Conservation (phyloP, 78 protist genomes). For the Paratrimastix pyriformis region DNA sequence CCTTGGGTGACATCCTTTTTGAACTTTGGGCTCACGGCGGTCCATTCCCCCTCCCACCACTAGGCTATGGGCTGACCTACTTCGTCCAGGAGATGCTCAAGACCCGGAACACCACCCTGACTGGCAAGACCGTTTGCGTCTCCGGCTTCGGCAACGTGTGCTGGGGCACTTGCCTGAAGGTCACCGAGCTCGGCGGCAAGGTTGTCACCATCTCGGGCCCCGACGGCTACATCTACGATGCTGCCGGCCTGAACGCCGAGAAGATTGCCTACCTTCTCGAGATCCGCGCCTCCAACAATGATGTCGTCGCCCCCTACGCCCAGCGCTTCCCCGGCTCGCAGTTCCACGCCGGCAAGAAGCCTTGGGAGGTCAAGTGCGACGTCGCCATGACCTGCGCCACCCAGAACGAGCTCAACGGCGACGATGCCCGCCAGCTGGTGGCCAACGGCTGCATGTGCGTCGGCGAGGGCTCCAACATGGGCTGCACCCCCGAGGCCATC, state of each 20-base stretch:
- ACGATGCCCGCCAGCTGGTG: conserved; percentile 36
- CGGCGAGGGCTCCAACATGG: conserved; percentile 67
- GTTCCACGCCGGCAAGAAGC: conserved; percentile 16
- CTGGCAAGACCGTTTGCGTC: conserved; percentile 27
- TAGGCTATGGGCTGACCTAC: conserved; percentile 65
- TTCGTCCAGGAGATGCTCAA: conserved; percentile 12
- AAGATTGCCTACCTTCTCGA: conserved; percentile 22
- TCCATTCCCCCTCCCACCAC: no score
- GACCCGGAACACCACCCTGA: neutral
- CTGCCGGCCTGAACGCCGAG: conserved; percentile 37
- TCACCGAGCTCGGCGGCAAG: conserved; percentile 34
- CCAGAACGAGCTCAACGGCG: conserved; percentile 56
- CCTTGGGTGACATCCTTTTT: no score
- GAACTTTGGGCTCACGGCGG: no score
- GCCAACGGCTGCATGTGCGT: conserved; percentile 27
- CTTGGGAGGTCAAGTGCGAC: conserved; percentile 40
- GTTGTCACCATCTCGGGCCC: conserved; percentile 44
- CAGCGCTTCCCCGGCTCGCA: neutral
- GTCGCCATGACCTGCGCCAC: conserved; percentile 64
- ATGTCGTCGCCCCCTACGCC: conserved; percentile 18
- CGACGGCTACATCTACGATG: conserved; percentile 21
- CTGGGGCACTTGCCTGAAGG: conserved; percentile 23
- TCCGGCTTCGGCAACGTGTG: conserved; percentile 67
- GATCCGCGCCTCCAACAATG: conserved; percentile 24
- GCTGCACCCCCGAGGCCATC: conserved; percentile 39